Conservation (phyloP, 2,329 filamentous ascomycete genomes). For the Rutstroemia sp. region DNA sequence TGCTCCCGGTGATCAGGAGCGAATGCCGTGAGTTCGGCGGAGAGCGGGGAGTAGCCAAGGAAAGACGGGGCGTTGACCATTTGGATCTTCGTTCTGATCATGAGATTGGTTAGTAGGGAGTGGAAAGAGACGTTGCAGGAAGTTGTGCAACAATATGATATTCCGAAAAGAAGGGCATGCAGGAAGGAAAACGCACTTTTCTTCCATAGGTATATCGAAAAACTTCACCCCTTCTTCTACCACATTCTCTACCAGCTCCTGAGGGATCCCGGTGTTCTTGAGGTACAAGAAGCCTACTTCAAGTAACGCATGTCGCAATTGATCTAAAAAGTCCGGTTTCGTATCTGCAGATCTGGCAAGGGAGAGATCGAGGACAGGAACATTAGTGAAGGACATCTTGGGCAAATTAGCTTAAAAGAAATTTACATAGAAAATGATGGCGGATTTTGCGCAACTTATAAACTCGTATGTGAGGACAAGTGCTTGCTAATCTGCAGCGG, state of each 20-base stretch:
- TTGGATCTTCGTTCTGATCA: conserved; percentile 46
- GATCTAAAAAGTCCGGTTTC: conserved; percentile 63
- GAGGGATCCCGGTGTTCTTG: conserved; percentile 67
- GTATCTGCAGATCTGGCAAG: conserved; percentile 54
- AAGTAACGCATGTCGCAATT: conserved; percentile 68
- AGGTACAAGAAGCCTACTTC: conserved; percentile 88
- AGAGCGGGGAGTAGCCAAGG: conserved; percentile 59
- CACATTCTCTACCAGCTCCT: conserved; percentile 56
- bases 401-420: neutral
- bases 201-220: conserved; percentile 67
- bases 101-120: neutral
- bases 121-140: too few relatives aligned
- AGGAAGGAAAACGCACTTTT: conserved; percentile 48
- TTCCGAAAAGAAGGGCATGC: neutral
- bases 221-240: conserved; percentile 63
- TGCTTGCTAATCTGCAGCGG: neutral
- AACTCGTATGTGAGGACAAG: too few relatives aligned
- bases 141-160: too few relatives aligned
- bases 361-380: conserved; percentile 72
- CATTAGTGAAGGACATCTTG: conserved; percentile 51
- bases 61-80: conserved; percentile 70
- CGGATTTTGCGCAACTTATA: neutral
- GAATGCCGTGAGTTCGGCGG: conserved; percentile 65
- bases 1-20: conserved; percentile 77
- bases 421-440: neutral